Evolutionary conservation across 805 yeast species (phyloP), one percentile per base, ranked within the genome.

Genomic region (Naumovozyma baii): DNA sequence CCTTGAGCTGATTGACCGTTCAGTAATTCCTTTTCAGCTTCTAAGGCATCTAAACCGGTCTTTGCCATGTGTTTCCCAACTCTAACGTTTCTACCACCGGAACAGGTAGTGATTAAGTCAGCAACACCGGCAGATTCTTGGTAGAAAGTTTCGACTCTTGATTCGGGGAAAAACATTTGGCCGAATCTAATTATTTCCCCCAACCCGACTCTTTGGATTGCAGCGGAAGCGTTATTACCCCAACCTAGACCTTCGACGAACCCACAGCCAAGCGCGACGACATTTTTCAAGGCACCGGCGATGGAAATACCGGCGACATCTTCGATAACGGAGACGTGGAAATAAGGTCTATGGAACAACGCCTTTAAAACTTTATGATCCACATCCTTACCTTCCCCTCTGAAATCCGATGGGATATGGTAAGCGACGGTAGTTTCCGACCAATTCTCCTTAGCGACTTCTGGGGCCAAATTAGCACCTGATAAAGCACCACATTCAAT

Each of bases 171-270:
- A 67, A 83, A 87, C 49, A 69, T 70, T 52, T 75, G 69, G 30
- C 94, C 92, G 64, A 90, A 90, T 59, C 74, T 74, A 62, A 88
- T 82, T 58, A 83, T 85, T 68, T 90, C 97, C 54, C 80, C 73
- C 49, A 90, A 68, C 33, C 98, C 98, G 49, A 88, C 80, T 68
- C 98, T 77, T 87, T 90, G 94, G 54, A 90, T 78, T 32, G 97
- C 98, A 41, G 96, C 81, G 64, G 88, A 86, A 49, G 98, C 97
- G 62, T 90, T 90, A 66, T 87, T 95, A 63, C 98, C 98, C 98
- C 98, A 90, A 48, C 94, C 95, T 47, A 83, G 73, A 51, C 97
- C 97, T 64, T 85, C 95, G 47, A 90, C 96, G 59, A 90, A 83
- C 41, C 98, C 98, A 44, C 94, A 96, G 47, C 94, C 92, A 57